Evolutionary conservation across 2,329 filamentous ascomycete genomes (phyloP), one percentile per base, ranked within the genome.

Genomic region (Ophiocordyceps camponoti-saundersi): DNA sequence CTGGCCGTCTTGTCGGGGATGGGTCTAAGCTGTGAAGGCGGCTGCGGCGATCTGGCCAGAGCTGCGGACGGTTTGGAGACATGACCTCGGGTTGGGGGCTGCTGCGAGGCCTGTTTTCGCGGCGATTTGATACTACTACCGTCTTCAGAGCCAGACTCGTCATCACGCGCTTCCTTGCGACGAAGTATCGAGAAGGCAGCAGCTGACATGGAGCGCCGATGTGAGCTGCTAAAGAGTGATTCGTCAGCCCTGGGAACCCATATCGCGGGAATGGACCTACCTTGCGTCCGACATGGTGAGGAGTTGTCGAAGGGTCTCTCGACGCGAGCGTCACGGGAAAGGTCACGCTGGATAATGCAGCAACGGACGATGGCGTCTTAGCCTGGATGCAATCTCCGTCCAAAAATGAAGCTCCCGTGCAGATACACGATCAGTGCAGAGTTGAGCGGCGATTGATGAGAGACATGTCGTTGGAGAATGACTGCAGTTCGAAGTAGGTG

Each of bases 141-240:
- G 59, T 75, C 71, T 56, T 75, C 69, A 47, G 63, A 65, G 52
- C 72, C 70, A 49, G 74, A 73, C 55, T 75, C 72, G 57, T 73
- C 68, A 54, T 68, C 66, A 51, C 66, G 64, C 51, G 61, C 63
- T 47, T 73, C 70, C 55, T 66, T 72, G 52, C 72, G 69, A 50
- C 73, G 66, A 59, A 80, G 61, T 57, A 80, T 58, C 59, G 73
- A 66, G 53, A 77, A 60, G 44, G 72, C 67, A 45, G 66, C 65
- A 40, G 70, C 55, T 46, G 68, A 76, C 59, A 71, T 79, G 48
- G 74, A 73, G 50, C 70, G 72, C 62, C 70, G 73, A 56, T 75
- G 73, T 22, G 51, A 46, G 45, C 53, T 55, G 18, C 20, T n/a
- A 5, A 13, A 3, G 36, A 11, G 8, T 40, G 36, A 7, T 4